Evolutionary conservation across 805 yeast genomes (phyloP), one percentile per base, ranked within the genome.

Genomic region (Metschnikowia gelsemii): DNA sequence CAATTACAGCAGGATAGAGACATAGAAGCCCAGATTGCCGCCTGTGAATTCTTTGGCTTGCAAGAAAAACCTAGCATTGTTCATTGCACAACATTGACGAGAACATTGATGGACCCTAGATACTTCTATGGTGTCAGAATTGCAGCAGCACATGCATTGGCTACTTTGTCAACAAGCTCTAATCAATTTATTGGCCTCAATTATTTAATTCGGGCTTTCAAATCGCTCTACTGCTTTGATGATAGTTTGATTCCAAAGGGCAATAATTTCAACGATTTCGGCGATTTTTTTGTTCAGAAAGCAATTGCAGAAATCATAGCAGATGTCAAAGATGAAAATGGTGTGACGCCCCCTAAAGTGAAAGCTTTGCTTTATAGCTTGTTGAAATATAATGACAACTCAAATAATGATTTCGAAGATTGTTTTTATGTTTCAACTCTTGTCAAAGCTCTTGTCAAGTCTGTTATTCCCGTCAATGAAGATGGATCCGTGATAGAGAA

Each of bases 1-100:
- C 99, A 93, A 57, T 66, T 93, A 22, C 93, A 87, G 52, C 95
- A 89, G 58, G 99, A 93, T 63, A 69, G 96, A 47, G 99, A 93
- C 57, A 95, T 93, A 14, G 96, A 89, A 46, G 99, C 99, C 0
- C 99, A 93, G 56, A 64, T 80, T 31, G 96, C 88, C 40, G 88
- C 96, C 8, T 76, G 90, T 12, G 66, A 73, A 36, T 87, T 76
- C 59, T 91, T 87, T 61, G 81, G 84, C 6, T 77, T 73, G 16
- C 63, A 73, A 8, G 73, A 72, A 38, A 75, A 78, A 41, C 86
- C 89, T 0, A 73, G 76, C 2, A 50, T 72, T 0, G 68, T 85
- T 4, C 85, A 88, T 57, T 87, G 95, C 6, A 80, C 96, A 0
- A 76, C 86, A 16, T 65, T 93, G 31, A 66, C 87, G 2, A 70